Percentiles rank a stretch among this genome's conserved stretches.
Conservation (phyloP, 208 protist genomes). For the Vickermania ingenoplastis region DNA sequence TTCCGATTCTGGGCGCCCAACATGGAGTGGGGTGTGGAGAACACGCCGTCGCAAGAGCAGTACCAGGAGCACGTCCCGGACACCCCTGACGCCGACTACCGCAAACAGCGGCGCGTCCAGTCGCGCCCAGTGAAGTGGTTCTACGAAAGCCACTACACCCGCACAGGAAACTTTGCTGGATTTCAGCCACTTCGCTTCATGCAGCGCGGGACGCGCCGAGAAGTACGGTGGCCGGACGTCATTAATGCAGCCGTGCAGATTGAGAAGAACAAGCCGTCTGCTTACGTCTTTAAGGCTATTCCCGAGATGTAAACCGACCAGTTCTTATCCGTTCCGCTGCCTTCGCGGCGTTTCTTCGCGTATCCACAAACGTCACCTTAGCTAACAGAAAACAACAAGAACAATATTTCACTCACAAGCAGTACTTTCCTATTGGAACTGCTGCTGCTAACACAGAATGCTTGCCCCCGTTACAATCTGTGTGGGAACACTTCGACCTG, state of each 20-base stretch:
- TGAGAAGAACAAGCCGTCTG: conserved; percentile 72
- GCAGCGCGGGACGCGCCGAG: conserved; percentile 83
- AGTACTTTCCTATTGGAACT: too few relatives aligned
- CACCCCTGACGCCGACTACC: conserved; percentile 81
- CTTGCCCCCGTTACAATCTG: too few relatives aligned
- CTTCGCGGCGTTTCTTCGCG: background rate
- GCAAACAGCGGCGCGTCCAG: conserved; percentile 87
- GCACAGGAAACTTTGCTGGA: conserved; percentile 83
- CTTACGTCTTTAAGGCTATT: conserved; percentile 85
- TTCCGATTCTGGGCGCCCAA: conserved; percentile 91
- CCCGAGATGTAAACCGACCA: conserved; percentile 51
- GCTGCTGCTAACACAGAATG: too few relatives aligned
- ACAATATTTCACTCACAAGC: too few relatives aligned
- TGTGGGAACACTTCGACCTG: too few relatives aligned
- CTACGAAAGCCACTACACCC: conserved; percentile 91
- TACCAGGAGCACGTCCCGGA: conserved; percentile 91
- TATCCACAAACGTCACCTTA: too few relatives aligned
- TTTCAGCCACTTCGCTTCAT: conserved; percentile 87
- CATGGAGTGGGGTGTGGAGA: conserved; percentile 91
- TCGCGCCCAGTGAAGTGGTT: conserved; percentile 91
- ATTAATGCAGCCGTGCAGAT: conserved; percentile 84
- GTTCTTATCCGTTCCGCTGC: background rate
- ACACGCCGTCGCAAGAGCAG: conserved; percentile 85
- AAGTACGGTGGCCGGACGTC: conserved; percentile 87
- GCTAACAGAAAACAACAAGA: too few relatives aligned